Percentiles rank a stretch among this genome's conserved stretches.
phyloP scores from a whole-genome alignment of 2,329 filamentous ascomycete species.

The Onygenales sp. region DNA sequence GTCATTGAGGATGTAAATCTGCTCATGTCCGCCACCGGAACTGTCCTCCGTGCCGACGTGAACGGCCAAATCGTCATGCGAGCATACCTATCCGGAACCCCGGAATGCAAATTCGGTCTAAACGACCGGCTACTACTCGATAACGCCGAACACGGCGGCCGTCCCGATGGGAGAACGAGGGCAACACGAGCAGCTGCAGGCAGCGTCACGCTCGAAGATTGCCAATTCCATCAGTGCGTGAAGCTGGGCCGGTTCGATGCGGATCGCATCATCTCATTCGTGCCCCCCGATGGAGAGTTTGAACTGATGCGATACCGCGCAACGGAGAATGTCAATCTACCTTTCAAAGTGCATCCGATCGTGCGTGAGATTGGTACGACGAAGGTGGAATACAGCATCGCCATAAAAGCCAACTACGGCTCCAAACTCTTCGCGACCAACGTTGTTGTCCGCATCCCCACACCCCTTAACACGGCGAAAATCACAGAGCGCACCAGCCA shows the following conservation, averaged over 20 bases:
- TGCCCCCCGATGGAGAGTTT: slow-evolving; percentile 95
- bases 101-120: slow-evolving; percentile 97
- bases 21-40: slow-evolving; percentile 95
- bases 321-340: slow-evolving; percentile 95
- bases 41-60: slow-evolving; percentile 88
- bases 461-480: slow-evolving; percentile 88
- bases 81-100: slow-evolving; percentile 89
- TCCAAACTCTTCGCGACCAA: slow-evolving; percentile 96
- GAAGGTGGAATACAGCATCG: slow-evolving; percentile 97
- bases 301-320: slow-evolving; percentile 98
- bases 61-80: slow-evolving; percentile 98
- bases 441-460: slow-evolving; percentile 87
- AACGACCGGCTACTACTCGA: slow-evolving; percentile 94
- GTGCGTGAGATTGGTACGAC: slow-evolving; percentile 95
- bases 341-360: slow-evolving; percentile 97
- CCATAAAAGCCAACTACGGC: slow-evolving; percentile 93
- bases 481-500: slow-evolving; percentile 90
- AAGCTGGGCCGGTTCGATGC: slow-evolving; percentile 95
- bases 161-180: slow-evolving; percentile 53
- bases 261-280: slow-evolving; percentile 92
- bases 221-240: slow-evolving; percentile 98
- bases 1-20: slow-evolving; percentile 99
- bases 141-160: slow-evolving; percentile 51
- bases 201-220: slow-evolving; percentile 92
- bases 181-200: slow-evolving; percentile 92